These are phyloP conservation scores for Calonectria pseudoreteaudii DNA, from an alignment of 2,329 filamentous ascomycete genomes.

Conservation along the genomic window DNA sequence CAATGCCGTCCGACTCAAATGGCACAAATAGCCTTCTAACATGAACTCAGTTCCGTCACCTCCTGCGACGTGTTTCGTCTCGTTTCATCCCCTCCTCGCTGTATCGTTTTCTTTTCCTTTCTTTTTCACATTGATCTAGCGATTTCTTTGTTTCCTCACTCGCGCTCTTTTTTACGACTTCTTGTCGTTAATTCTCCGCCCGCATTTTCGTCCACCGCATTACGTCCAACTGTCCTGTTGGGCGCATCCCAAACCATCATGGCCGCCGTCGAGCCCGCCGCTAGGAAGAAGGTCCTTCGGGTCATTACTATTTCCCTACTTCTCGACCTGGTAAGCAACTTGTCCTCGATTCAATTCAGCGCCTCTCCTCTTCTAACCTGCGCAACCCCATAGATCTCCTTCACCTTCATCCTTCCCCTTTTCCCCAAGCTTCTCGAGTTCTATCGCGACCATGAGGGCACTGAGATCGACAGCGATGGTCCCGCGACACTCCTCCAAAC, in stretches of 20 bases:
- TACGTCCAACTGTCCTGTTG: slow-evolving; percentile 13
- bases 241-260: slow-evolving; percentile 43
- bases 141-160: neutral
- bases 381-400: slow-evolving; percentile 78
- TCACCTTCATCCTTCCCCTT: slow-evolving; percentile 96
- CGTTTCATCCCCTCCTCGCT: slow-evolving; percentile 3
- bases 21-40: slow-evolving; percentile 31
- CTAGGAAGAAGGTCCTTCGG: slow-evolving; percentile 83
- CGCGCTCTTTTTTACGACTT: neutral
- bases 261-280: slow-evolving; percentile 62
- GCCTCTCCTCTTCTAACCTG: slow-evolving; percentile 14
- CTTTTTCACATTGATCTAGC: neutral
- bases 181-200: neutral
- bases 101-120: neutral
- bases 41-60: slow-evolving; percentile 34
- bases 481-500: slow-evolving; percentile 78
- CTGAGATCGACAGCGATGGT: slow-evolving; percentile 56
- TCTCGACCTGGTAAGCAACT: slow-evolving; percentile 79
- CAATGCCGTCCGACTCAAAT: slow-evolving; percentile 33
- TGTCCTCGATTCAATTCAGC: too few relatives aligned
- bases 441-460: slow-evolving; percentile 86
- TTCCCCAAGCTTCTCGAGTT: slow-evolving; percentile 97
- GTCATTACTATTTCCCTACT: slow-evolving; percentile 92
- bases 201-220: neutral
- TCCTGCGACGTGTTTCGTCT: slow-evolving; percentile 30